Evolutionary conservation across 495 filamentous ascomycete species (phyloP).

Genomic region (Penicillium malachiteum): DNA sequence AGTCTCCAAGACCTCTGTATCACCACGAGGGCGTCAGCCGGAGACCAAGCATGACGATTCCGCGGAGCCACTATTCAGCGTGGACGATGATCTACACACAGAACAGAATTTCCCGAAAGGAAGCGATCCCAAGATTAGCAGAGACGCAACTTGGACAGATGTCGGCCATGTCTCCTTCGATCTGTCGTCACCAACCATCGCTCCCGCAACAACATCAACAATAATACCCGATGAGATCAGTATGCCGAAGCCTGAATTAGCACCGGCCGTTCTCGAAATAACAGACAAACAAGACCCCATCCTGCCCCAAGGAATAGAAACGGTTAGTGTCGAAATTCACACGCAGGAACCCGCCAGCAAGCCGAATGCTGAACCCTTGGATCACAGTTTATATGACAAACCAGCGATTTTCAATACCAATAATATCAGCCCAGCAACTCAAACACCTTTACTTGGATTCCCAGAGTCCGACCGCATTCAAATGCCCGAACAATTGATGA

Average conservation of each 20-base stretch:
- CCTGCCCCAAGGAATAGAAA: constrained; percentile 11
- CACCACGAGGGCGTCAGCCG: neutral
- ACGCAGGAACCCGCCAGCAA: neutral
- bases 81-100: neutral
- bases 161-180: neutral
- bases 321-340: constrained; percentile 12
- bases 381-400: constrained; percentile 11
- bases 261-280: neutral
- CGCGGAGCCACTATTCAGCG: neutral
- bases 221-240: neutral
- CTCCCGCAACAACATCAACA: neutral
- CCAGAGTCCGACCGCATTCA: neutral
- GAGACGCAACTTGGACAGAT: constrained; percentile 6
- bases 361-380: constrained; percentile 8
- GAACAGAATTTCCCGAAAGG: neutral
- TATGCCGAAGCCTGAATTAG: neutral
- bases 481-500: constrained; percentile 10
- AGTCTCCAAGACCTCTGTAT: constrained; percentile 6
- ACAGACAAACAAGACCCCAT: constrained; percentile 11
- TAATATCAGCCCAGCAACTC: neutral
- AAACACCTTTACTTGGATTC: neutral
- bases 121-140: neutral
- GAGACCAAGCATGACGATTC: neutral
- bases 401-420: neutral
- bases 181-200: neutral